These are phyloP conservation scores for Mikania micrantha DNA, from an alignment of 129 eudicot genomes.

Conservation along the genomic window DNA sequence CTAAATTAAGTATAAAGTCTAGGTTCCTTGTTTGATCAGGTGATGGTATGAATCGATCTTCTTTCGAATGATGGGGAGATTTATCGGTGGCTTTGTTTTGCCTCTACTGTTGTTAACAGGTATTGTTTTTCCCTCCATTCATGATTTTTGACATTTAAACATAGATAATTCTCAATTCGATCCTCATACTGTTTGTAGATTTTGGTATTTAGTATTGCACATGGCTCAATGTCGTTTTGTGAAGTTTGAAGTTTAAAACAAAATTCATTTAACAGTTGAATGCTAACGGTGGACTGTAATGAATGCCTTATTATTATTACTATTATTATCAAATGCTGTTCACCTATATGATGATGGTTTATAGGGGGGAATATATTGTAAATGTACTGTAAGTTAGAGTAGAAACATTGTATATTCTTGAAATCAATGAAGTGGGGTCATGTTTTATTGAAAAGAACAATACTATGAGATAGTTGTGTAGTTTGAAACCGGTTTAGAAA, in stretches of 20 bases:
- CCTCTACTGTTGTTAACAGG: constrained; percentile 84
- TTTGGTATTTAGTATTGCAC: not conserved
- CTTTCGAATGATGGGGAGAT: constrained; percentile 46
- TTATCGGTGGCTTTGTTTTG: constrained; percentile 62
- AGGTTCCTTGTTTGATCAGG: not conserved
- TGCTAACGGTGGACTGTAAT: not conserved
- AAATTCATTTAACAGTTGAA: not conserved
- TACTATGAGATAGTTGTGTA: not conserved
- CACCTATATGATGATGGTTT: not conserved
- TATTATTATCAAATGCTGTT: too few species aligned
- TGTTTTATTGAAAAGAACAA: not conserved
- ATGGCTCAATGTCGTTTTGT: not conserved
- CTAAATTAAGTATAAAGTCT: not conserved
- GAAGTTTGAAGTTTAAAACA: not conserved
- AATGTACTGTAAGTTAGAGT: not conserved
- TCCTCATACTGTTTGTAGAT: not conserved
- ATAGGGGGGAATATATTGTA: not conserved
- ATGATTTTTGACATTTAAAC: not conserved
- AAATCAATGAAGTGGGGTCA: not conserved
- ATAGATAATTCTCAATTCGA: not conserved
- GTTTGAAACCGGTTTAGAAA: not conserved
- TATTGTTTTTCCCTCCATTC: constrained; percentile 9
- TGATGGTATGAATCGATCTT: constrained; percentile 32
- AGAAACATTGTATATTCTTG: not conserved
- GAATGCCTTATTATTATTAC: not conserved